Base-by-base conservation (phyloP, 2,329 filamentous ascomycete species). In the Dothiorella sarmentorum region DNA sequence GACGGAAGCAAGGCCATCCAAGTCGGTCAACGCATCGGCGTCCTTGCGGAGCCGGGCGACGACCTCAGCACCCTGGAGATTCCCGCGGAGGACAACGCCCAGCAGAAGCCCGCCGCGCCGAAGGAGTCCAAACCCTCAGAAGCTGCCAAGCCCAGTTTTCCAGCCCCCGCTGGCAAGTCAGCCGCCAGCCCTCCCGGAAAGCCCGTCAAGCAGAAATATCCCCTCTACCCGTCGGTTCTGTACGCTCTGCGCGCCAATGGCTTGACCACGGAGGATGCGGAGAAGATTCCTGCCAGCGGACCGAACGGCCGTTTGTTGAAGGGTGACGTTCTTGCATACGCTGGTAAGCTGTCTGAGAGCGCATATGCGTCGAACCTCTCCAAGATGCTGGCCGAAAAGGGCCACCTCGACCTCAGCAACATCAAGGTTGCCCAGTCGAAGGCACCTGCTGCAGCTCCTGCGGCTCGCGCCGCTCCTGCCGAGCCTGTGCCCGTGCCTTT, bases 381-480 rank as follows among this genome's bases (percentile, higher is more conserved):
- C 58, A 78, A 82, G 60, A 85, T 85, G 55, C 87, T 96, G 69
- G 80, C 84, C 61, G 87, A 91, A 73, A 84, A 94, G 49, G 79
- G 84, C 40, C 91, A 95, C 73, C 85, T 99, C 56, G 93, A 99
- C 72, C 85, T 99, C 22, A 94, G 89, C 79, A 96, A 97, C 79
- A 93, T 97, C 79, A 95, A 96, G 79, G 77, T 93, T 60, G 38
- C 29, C 11, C 33, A 43, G 26, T 38, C 60, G 15, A 61, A 56
- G 63, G 75, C 75, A 64, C 73, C 75, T 60, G 66, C 72, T 10
- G 68, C 70, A 6, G 73, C 78, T 57, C 64, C 72, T 7, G 70
- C 72, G 22, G 51, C 64, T 18, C 61, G 64, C 20, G 70, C 74
- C 27, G 67, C 76, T 6, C 68, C 69, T 13, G 71, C 76, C 38